phyloP scores from a whole-genome alignment of 306 rosid species.

The Trifolium dubium region DNA sequence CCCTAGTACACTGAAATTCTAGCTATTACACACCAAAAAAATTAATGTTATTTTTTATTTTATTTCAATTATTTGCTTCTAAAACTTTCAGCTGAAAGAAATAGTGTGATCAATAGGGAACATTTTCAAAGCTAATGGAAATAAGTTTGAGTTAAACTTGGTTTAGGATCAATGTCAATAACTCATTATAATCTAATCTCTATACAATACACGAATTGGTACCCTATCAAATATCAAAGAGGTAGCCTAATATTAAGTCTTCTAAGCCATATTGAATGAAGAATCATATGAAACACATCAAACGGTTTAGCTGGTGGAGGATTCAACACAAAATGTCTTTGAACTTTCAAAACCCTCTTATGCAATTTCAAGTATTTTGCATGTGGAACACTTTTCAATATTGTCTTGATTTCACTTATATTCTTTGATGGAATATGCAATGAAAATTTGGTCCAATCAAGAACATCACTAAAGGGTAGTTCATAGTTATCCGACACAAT shows the following conservation, averaged over 20 bases:
- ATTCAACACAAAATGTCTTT: conserved; percentile 61
- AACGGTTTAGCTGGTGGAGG: conserved; percentile 62
- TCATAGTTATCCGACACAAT: conserved; percentile 60
- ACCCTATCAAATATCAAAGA: not conserved
- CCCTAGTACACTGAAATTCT: too few species aligned
- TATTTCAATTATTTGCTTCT: too few species aligned
- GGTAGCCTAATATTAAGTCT: conserved; percentile 56
- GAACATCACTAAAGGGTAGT: conserved; percentile 70
- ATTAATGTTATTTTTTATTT: too few species aligned
- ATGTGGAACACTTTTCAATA: conserved; percentile 47
- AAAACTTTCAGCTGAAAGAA: too few species aligned
- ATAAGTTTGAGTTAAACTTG: too few species aligned
- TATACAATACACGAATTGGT: not conserved
- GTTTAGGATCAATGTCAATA: too few species aligned
- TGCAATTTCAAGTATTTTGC: conserved; percentile 55
- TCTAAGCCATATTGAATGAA: conserved; percentile 80
- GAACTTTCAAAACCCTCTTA: conserved; percentile 52
- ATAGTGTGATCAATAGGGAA: too few species aligned
- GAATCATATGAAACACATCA: conserved; percentile 73
- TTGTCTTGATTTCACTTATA: conserved; percentile 60
- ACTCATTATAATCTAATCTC: too few species aligned
- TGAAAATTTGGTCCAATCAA: conserved; percentile 69
- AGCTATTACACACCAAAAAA: too few species aligned
- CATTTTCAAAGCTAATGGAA: too few species aligned
- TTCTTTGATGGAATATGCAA: conserved; percentile 51